phyloP scores from a whole-genome alignment of 225 moss, liverwort and hornwort species.

The Lunularia cruciata region DNA sequence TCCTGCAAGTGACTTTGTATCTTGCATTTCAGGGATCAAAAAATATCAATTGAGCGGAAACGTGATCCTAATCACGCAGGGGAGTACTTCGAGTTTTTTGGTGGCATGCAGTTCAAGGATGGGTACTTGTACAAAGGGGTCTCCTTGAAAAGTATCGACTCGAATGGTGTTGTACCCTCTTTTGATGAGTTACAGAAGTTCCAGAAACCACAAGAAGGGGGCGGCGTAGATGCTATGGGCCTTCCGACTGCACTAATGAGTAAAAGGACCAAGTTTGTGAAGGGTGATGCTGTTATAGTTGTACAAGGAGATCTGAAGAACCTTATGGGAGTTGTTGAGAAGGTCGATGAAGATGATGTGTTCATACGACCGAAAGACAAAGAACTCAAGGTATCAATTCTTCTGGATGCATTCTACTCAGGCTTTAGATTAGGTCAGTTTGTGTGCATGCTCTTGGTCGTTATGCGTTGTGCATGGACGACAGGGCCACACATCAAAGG shows the following conservation, averaged over 20 bases:
- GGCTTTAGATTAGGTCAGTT: too few species aligned
- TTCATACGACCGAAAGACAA: constrained; percentile 70
- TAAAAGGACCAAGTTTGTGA: constrained; percentile 84
- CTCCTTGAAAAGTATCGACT: constrained; percentile 89
- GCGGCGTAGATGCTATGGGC: constrained; percentile 71
- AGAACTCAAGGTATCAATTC: constrained; percentile 49
- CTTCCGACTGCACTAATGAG: constrained; percentile 67
- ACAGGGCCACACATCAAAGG: too few species aligned
- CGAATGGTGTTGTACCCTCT: constrained; percentile 82
- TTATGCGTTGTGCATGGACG: too few species aligned
- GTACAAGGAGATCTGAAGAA: constrained; percentile 88
- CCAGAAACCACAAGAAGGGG: constrained; percentile 89
- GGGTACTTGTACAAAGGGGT: constrained; percentile 84
- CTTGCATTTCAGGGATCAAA: constrained; percentile 63
- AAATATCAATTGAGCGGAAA: constrained; percentile 91
- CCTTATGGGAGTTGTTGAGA: constrained; percentile 87
- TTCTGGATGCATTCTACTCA: not conserved
- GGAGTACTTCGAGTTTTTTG: constrained; percentile 90
- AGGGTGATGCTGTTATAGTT: constrained; percentile 89
- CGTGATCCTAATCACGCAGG: constrained; percentile 78
- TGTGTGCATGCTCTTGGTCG: too few species aligned
- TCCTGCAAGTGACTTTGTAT: too few species aligned
- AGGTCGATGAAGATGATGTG: constrained; percentile 88
- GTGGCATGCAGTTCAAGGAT: constrained; percentile 95
- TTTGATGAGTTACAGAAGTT: constrained; percentile 93